Evolutionary conservation across 163 green algal species (phyloP), one percentile per base, ranked within the genome.

Genomic region (Chlamydomonas reinhardtii): DNA sequence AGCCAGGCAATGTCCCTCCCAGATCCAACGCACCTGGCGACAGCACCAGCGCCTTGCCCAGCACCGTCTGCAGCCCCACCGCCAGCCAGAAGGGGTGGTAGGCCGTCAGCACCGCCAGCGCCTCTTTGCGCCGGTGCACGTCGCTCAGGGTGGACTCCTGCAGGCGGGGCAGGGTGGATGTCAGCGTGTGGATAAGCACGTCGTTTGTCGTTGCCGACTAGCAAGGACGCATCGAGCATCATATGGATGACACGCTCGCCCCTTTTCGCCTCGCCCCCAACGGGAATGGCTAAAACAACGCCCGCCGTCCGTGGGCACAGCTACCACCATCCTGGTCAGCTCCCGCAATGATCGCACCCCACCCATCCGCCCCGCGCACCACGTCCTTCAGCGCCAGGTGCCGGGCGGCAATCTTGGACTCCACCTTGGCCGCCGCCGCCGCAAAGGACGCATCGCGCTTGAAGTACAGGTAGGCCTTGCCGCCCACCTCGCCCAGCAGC

Each of bases 51-150:
- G 82, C 71, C 19, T 48, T n/a, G 31, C 82, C 82, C n/a, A 81
- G 66, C 62, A 87, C 72, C 24, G 82, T 93, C 83, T 98, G 94
- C 31, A 97, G 76, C 1, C 88, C 97, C 19, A 97, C 65, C 15
- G 88, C 88, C 87, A 99, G 92, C 97, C 97, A 99, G 79, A 98
- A 96, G 5, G 96, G 94, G 83, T 98, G 93, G 89, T 98, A 98
- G 34, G 78, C 90, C 29, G 93, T 71, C 56, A 99, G 91, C 52
- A 91, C 94, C 22, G 93, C 83, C 61, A 95, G 35, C n/a, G 91
- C 91, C 35, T 90, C 85, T 31, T 91, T 84, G 25, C 89, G 89
- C 74, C 95, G 80, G 20, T 79, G 74, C 11, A 96, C 69, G 78
- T 97, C 94, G 34, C 64, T 88, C 0, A 88, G 65, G 62, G 64